These are phyloP conservation scores for Bruguiera parviflora DNA, from an alignment of 345 rosid species.

Conservation along the genomic window DNA sequence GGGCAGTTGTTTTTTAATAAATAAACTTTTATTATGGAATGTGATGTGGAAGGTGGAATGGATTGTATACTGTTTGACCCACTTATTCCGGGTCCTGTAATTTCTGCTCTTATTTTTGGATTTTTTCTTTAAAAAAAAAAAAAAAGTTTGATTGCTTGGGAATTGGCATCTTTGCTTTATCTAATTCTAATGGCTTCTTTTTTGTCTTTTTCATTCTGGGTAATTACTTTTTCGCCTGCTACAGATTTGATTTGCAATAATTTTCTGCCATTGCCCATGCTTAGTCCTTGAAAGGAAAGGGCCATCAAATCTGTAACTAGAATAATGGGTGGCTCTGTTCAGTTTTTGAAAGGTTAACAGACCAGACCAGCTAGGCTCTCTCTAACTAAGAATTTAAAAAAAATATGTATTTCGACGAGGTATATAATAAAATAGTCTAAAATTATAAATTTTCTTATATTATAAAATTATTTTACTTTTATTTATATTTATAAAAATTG, in stretches of 20 bases:
- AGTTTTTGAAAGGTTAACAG: not conserved
- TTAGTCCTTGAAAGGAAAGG: not conserved
- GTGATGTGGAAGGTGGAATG: not conserved
- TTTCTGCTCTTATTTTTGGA: not conserved
- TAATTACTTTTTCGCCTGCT: not conserved
- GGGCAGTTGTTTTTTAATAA: too few relatives aligned
- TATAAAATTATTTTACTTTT: too few relatives aligned
- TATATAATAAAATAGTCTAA: too few relatives aligned
- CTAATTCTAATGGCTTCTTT: not conserved
- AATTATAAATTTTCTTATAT: too few relatives aligned
- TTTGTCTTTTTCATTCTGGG: not conserved
- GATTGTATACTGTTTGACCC: constrained; percentile 14
- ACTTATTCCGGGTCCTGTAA: constrained; percentile 13
- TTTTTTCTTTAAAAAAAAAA: not conserved
- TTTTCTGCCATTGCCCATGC: constrained; percentile 1
- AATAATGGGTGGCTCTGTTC: not conserved
- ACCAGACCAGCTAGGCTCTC: too few relatives aligned
- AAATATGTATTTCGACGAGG: too few relatives aligned
- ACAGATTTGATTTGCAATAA: constrained; percentile 5
- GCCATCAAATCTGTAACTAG: not conserved
- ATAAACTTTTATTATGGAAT: too few relatives aligned
- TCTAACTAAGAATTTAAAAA: too few relatives aligned
- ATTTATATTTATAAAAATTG: too few relatives aligned
- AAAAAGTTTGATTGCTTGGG: not conserved
- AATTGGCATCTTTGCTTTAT: not conserved